A percentile compares a stretch with the other conserved stretches of the same genome.
These are phyloP conservation scores for Pichia nanzhaoensis DNA, from an alignment of 805 yeast species.

Conservation along the genomic window DNA sequence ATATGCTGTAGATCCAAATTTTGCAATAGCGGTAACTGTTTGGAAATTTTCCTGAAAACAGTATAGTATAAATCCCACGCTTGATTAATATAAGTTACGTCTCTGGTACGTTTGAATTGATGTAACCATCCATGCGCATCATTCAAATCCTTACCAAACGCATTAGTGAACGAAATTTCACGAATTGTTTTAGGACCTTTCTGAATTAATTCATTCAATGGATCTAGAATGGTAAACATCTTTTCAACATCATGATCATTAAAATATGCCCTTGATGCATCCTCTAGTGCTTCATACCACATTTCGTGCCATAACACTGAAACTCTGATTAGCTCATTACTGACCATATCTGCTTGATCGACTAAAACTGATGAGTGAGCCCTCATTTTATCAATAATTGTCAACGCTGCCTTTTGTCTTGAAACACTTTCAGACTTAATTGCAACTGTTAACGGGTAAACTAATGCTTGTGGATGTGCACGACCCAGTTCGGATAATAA, in stretches of 20 bases:
- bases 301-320: conserved; percentile 97
- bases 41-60: conserved; percentile 84
- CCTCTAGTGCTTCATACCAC: conserved; percentile 97
- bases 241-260: conserved; percentile 93
- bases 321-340: conserved; percentile 85
- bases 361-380: conserved; percentile 79
- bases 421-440: conserved; percentile 87
- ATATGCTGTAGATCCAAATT: conserved; percentile 87
- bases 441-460: conserved; percentile 93
- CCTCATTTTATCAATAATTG: conserved; percentile 88
- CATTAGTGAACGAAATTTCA: conserved; percentile 86
- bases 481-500: conserved; percentile 82
- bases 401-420: conserved; percentile 85
- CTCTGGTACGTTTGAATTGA: conserved; percentile 78
- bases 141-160: conserved; percentile 86
- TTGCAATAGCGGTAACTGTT: conserved; percentile 82
- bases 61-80: conserved; percentile 97
- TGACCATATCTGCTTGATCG: conserved; percentile 90
- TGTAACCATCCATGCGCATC: conserved; percentile 94
- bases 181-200: conserved; percentile 88
- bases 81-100: conserved; percentile 82
- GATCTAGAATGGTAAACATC: conserved; percentile 88
- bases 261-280: conserved; percentile 88
- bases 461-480: conserved; percentile 95
- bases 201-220: conserved; percentile 77